Evolutionary conservation across 306 rosid genomes (phyloP), one percentile per base, ranked within the genome.

Genomic region (Carpinus viminea): DNA sequence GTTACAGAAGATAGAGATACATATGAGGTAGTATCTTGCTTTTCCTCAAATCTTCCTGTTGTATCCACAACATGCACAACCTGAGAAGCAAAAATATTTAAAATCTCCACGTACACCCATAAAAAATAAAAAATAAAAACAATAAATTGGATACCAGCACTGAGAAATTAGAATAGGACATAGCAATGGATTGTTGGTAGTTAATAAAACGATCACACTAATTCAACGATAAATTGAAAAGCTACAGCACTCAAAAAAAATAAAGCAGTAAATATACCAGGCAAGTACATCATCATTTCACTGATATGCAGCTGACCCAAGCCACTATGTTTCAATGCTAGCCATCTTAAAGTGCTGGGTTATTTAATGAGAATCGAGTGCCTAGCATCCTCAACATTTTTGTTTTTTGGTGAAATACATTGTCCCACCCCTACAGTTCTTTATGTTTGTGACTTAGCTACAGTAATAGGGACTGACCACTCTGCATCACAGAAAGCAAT

Each of bases 1-100:
- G 99, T 93, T 18, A 65, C 80, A 79, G 99, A 95, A 85, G 86
- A 95, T 38, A 95, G 81, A 68, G 97, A 95, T 55, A 93, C 83
- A 75, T 85, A 91, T 26, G 98, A 91, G 43, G 28, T 79, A 81
- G 86, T 87, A 79, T 79, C 82, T 36, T 78, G 83, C 57, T 81
- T 80, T 79, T 74, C 92, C 81, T 83, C 84, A 76, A 73, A 68
- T 62, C 68, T 83, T 77, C 66, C 79, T 2, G 93, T 89, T 76
- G 93, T 70, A 66, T 95, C 98, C 75, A 95, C 97, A 66, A 95
- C 91, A 81, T 95, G 99, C 48, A 95, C 99, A 80, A 91, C 98
- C 99, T 95, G 87, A 78, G 78, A 81, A 82, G 46, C 45, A 86
- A 38, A 46, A 47, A 46, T 24, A 48, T 15, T 13, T 21, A 15